phyloP scores from a whole-genome alignment of 2,329 filamentous ascomycete genomes.

The Ascocoryne sarcoides region DNA sequence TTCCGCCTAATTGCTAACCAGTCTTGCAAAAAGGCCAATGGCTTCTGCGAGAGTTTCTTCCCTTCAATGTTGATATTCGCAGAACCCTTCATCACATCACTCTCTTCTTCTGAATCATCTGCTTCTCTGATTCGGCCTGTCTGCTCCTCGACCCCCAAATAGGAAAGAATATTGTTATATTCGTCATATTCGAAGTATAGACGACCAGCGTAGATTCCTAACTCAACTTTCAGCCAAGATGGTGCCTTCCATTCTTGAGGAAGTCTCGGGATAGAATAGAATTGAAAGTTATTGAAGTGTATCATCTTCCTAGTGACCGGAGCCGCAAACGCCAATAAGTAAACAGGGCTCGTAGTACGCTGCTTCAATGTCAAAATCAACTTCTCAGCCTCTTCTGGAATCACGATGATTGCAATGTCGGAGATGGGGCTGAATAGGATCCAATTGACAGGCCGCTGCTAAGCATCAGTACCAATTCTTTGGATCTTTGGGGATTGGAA shows the following conservation, averaged over 20 bases:
- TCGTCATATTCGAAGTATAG: slow-evolving; percentile 50
- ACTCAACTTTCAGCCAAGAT: slow-evolving; percentile 44
- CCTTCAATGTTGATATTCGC: not conserved
- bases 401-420: slow-evolving; percentile 46
- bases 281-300: slow-evolving; percentile 45
- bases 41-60: slow-evolving; percentile 27
- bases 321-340: slow-evolving; percentile 49
- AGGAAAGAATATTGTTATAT: slow-evolving; percentile 30
- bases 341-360: slow-evolving; percentile 18
- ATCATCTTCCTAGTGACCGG: slow-evolving; percentile 53
- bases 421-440: slow-evolving; percentile 44
- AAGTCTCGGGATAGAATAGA: slow-evolving; percentile 42
- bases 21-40: slow-evolving; percentile 43
- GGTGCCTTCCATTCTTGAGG: slow-evolving; percentile 36
- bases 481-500: not conserved
- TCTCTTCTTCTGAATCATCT: slow-evolving; percentile 3
- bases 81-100: not conserved
- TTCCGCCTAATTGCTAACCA: slow-evolving; percentile 47
- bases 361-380: slow-evolving; percentile 39
- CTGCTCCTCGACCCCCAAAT: slow-evolving; percentile 10
- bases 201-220: slow-evolving; percentile 52
- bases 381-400: slow-evolving; percentile 53
- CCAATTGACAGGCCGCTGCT: slow-evolving; percentile 47
- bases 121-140: slow-evolving; percentile 2
- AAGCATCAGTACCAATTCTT: slow-evolving; percentile 4